These are phyloP conservation scores for Hevea brasiliensis DNA, from an alignment of 345 rosid species.

Conservation along the genomic window DNA sequence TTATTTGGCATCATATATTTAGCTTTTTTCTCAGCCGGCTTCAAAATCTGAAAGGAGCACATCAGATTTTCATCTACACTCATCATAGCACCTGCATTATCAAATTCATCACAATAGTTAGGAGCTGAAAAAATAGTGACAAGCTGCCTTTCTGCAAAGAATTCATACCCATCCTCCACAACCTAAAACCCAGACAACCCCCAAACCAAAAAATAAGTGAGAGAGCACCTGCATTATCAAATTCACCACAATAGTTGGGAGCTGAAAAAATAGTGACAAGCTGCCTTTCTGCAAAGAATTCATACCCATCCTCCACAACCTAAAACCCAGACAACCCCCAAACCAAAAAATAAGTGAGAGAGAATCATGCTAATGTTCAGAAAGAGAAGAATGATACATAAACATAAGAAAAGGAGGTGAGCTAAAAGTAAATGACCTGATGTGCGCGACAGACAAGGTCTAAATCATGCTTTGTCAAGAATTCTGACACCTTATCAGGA, in stretches of 20 bases:
- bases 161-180: slow-evolving; percentile 96
- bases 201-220: neutral
- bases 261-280: slow-evolving; percentile 95
- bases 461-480: slow-evolving; percentile 68
- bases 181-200: slow-evolving; percentile 47
- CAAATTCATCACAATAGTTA: slow-evolving; percentile 96
- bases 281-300: slow-evolving; percentile 90
- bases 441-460: slow-evolving; percentile 97
- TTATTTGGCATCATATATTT: slow-evolving; percentile 49
- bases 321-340: slow-evolving; percentile 17
- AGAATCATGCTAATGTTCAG: slow-evolving; percentile 1
- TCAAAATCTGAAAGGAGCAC: slow-evolving; percentile 96
- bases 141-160: slow-evolving; percentile 90
- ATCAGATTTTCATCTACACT: slow-evolving; percentile 77
- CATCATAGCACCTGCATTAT: slow-evolving; percentile 99
- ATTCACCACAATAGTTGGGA: slow-evolving; percentile 96
- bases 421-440: slow-evolving; percentile 55
- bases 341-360: neutral
- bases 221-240: slow-evolving; percentile 85
- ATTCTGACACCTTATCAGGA: slow-evolving; percentile 74
- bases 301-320: slow-evolving; percentile 99
- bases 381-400: slow-evolving; percentile 10
- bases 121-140: slow-evolving; percentile 96
- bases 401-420: neutral
- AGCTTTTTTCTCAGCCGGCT: slow-evolving; percentile 64